These are phyloP conservation scores for Coelastrella sp. DNA, from an alignment of 139 green algal species.

Conservation along the genomic window DNA sequence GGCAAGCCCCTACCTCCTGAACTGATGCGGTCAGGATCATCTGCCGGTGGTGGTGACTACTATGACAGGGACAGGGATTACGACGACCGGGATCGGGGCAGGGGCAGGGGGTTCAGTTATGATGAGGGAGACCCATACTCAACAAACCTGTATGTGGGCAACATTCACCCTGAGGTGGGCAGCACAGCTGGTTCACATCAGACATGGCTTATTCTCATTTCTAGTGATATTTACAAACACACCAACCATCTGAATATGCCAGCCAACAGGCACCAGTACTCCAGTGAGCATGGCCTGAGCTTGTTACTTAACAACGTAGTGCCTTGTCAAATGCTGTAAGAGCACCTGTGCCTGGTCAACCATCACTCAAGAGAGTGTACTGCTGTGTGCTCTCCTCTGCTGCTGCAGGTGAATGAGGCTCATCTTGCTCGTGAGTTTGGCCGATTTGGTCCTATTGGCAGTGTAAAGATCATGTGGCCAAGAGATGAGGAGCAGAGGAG, in stretches of 20 bases:
- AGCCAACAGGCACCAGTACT: too few relatives aligned
- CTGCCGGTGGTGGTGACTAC: neutral
- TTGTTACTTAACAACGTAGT: too few relatives aligned
- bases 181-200: neutral
- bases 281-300: too few relatives aligned
- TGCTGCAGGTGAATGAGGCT: conserved; percentile 41
- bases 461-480: conserved; percentile 99
- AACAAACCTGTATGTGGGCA: conserved; percentile 96
- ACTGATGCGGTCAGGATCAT: neutral
- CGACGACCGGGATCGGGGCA: neutral
- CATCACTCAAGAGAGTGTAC: too few relatives aligned
- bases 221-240: too few relatives aligned
- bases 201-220: too few relatives aligned
- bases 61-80: neutral
- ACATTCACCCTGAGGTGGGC: conserved; percentile 85
- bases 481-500: conserved; percentile 92
- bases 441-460: conserved; percentile 90
- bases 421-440: conserved; percentile 89
- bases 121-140: conserved; percentile 84
- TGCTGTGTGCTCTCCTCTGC: neutral
- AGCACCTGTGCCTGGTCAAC: too few relatives aligned
- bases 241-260: too few relatives aligned
- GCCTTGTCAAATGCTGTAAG: too few relatives aligned
- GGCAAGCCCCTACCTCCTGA: conserved; percentile 36
- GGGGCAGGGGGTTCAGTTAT: neutral